These are phyloP conservation scores for Neurospora sp. DNA, from an alignment of 495 filamentous ascomycete genomes.

Conservation along the genomic window DNA sequence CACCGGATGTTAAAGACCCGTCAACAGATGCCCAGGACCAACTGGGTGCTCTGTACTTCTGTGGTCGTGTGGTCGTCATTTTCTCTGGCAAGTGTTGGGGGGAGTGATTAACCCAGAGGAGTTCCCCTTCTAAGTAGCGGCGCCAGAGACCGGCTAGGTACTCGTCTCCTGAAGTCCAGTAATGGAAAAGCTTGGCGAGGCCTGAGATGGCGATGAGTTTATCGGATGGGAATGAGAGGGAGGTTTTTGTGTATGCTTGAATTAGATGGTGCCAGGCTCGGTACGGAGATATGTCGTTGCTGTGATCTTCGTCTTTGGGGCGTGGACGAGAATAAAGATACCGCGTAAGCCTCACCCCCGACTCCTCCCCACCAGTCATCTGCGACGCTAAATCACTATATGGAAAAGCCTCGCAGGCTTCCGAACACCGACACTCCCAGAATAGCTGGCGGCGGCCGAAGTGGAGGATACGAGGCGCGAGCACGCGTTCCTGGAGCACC, in stretches of 20 bases:
- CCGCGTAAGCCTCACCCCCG: not conserved
- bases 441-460: conserved; percentile 1
- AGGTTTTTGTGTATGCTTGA: not conserved
- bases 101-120: not conserved
- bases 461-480: conserved; percentile 1
- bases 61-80: not conserved
- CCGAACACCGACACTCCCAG: not conserved
- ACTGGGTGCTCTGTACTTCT: not conserved
- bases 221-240: not conserved
- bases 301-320: not conserved
- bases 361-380: not conserved
- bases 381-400: not conserved
- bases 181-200: not conserved
- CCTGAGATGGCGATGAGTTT: conserved; percentile 4
- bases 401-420: not conserved
- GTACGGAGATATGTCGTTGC: not conserved
- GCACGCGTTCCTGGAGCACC: conserved; percentile 2
- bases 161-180: not conserved
- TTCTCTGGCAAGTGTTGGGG: not conserved
- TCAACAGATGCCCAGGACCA: conserved; percentile 4
- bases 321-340: not conserved
- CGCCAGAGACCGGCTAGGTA: conserved; percentile 2
- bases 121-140: not conserved
- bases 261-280: not conserved
- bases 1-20: not conserved